phyloP scores from a whole-genome alignment of 2,329 filamentous ascomycete genomes.

The Dactylellina leptospora region DNA sequence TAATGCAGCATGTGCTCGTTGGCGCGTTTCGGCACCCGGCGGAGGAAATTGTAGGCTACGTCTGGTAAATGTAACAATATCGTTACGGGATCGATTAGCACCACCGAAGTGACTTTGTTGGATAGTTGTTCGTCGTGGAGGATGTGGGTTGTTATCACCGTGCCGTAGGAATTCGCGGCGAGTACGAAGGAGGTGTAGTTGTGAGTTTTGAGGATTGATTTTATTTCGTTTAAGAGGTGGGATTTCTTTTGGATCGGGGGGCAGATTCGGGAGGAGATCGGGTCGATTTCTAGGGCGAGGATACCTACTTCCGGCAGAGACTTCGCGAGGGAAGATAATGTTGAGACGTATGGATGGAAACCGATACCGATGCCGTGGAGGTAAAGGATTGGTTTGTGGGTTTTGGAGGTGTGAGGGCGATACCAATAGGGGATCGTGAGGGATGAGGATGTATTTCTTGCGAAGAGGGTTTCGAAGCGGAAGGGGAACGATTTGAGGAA shows the following conservation, averaged over 20 bases:
- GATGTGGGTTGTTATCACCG: conserved; percentile 53
- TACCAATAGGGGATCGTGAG: conserved; percentile 61
- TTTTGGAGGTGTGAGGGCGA: conserved; percentile 69
- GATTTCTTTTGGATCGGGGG: conserved; percentile 20
- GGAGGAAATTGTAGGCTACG: conserved; percentile 71
- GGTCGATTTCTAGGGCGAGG: conserved; percentile 62
- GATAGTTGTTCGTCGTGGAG: conserved; percentile 58
- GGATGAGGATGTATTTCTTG: conserved; percentile 51
- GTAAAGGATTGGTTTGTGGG: conserved; percentile 68
- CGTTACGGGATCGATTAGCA: conserved; percentile 70
- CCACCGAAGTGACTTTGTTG: conserved; percentile 63
- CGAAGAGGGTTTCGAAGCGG: conserved; percentile 64
- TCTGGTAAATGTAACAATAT: conserved; percentile 70
- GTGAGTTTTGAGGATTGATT: conserved; percentile 12
- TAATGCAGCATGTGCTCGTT: conserved; percentile 70
- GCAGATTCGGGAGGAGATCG: conserved; percentile 60
- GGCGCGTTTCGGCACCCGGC: conserved; percentile 62
- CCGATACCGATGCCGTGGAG: conserved; percentile 72
- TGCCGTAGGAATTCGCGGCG: conserved; percentile 67
- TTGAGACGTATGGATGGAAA: conserved; percentile 67
- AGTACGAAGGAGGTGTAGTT: conserved; percentile 62
- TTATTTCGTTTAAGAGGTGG: conserved; percentile 19
- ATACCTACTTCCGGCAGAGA: conserved; percentile 59
- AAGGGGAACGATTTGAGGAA: conserved; percentile 65
- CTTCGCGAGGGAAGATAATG: conserved; percentile 66